Evolutionary conservation across 1,284 basidiomycete genomes (phyloP).

Genomic region (Tremellales sp.): DNA sequence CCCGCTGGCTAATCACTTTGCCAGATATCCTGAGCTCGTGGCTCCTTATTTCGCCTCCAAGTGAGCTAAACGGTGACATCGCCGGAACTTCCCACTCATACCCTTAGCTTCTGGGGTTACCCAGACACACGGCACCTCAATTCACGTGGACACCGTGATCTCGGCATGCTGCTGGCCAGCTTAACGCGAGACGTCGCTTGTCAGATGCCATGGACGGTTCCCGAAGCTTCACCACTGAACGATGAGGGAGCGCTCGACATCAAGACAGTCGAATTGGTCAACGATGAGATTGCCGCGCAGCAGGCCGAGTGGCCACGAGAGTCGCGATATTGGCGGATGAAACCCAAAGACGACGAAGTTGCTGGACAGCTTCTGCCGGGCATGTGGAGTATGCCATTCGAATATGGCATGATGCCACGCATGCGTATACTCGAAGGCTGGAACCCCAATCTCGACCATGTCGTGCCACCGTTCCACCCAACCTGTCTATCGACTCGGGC

Average conservation of each 20-base stretch:
- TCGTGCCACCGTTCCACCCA: conserved; percentile 32
- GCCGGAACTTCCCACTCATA: conserved; percentile 3
- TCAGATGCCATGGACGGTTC: conserved; percentile 20
- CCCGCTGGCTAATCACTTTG: conserved; percentile 43
- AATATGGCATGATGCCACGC: conserved; percentile 40
- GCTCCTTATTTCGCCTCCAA: conserved; percentile 41
- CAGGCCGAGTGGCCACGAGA: conserved; percentile 27
- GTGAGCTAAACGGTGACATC: conserved; percentile 27
- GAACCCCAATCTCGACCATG: conserved; percentile 27
- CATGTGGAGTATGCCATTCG: conserved; percentile 30
- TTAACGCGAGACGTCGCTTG: conserved; percentile 41
- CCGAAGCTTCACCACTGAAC: not conserved
- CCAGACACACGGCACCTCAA: conserved; percentile 46
- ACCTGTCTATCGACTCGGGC: conserved; percentile 35
- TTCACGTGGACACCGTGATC: conserved; percentile 40
- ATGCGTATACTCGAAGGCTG: conserved; percentile 37
- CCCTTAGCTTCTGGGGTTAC: conserved; percentile 39
- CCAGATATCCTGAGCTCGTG: conserved; percentile 41
- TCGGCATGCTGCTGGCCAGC: conserved; percentile 35
- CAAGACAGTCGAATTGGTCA: conserved; percentile 6
- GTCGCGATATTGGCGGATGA: conserved; percentile 18
- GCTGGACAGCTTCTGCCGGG: conserved; percentile 34
- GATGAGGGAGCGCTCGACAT: not conserved
- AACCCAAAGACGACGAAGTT: conserved; percentile 11
- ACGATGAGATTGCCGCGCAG: not conserved